phyloP scores from a whole-genome alignment of 495 filamentous ascomycete genomes.

The Podospora comata region DNA sequence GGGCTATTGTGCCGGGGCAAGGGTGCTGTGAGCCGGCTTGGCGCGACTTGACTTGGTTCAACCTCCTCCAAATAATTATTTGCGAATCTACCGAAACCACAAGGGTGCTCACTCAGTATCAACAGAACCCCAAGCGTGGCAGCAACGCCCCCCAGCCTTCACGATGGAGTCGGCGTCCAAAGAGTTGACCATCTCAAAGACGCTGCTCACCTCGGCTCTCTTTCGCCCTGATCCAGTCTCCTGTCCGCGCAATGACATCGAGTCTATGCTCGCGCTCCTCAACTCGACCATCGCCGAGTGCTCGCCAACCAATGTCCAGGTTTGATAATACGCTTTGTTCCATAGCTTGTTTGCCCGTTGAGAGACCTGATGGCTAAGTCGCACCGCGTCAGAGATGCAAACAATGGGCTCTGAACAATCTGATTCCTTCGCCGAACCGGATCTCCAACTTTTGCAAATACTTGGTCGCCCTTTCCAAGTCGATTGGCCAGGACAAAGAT shows the following conservation, averaged over 20 bases:
- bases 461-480: constrained; percentile 63
- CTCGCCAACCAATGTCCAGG: constrained; percentile 86
- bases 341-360: constrained; percentile 43
- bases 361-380: constrained; percentile 54
- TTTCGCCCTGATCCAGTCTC: constrained; percentile 72
- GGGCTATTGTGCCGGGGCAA: not conserved
- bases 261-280: constrained; percentile 64
- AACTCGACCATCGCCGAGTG: constrained; percentile 68
- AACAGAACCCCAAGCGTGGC: not conserved
- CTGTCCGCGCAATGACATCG: constrained; percentile 68
- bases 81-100: not conserved
- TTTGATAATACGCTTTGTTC: constrained; percentile 69
- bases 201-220: constrained; percentile 70
- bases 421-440: constrained; percentile 65
- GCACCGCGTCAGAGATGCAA: constrained; percentile 68
- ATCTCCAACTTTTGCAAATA: constrained; percentile 71
- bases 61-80: constrained; percentile 2
- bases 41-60: not conserved
- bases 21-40: constrained; percentile 3
- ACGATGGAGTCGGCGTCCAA: constrained; percentile 69
- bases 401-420: constrained; percentile 73
- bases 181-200: constrained; percentile 77
- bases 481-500: constrained; percentile 42
- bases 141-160: constrained; percentile 6
- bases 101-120: not conserved